Conservation (phyloP, 2,329 filamentous ascomycete species). For the Colletotrichum caudatum region DNA sequence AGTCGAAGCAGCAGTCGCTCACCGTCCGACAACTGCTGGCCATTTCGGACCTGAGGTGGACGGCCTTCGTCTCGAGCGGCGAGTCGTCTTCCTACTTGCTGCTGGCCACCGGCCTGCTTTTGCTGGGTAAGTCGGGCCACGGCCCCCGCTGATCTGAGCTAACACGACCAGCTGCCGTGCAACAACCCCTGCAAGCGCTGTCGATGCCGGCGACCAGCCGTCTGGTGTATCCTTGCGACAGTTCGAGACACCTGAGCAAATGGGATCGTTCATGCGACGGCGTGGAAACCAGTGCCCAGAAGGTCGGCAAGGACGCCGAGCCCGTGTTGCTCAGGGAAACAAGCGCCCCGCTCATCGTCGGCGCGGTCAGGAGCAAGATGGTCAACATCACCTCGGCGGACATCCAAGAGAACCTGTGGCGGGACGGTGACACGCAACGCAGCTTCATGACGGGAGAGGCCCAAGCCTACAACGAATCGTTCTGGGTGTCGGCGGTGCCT, state of each 20-base stretch:
- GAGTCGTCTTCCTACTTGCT: conserved; percentile 31
- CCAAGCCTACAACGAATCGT: conserved; percentile 31
- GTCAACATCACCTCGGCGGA: conserved; percentile 32
- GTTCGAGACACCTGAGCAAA: conserved; percentile 20
- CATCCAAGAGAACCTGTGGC: conserved; percentile 38
- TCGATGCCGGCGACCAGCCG: conserved; percentile 31
- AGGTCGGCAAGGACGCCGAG: conserved; percentile 35
- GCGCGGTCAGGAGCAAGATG: conserved; percentile 19
- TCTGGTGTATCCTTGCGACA: conserved; percentile 32
- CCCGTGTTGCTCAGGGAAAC: conserved; percentile 20
- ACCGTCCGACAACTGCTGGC: conserved; percentile 37
- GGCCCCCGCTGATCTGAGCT: not conserved
- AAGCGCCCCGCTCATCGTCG: conserved; percentile 17
- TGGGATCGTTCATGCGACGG: conserved; percentile 32
- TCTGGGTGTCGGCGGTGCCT: conserved; percentile 39
- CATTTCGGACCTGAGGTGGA: conserved; percentile 38
- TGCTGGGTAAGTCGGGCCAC: conserved; percentile 15
- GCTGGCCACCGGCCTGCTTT: conserved; percentile 26
- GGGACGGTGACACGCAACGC: conserved; percentile 23
- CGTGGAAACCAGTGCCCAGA: conserved; percentile 1
- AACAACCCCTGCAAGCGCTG: conserved; percentile 34
- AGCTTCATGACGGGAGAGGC: conserved; percentile 29
- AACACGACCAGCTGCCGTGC: conserved; percentile 21
- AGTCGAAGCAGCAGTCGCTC: conserved; percentile 24
- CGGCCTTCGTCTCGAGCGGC: conserved; percentile 25